Base-by-base conservation (phyloP, 2,329 filamentous ascomycete species). In the Fusarium sp. region DNA sequence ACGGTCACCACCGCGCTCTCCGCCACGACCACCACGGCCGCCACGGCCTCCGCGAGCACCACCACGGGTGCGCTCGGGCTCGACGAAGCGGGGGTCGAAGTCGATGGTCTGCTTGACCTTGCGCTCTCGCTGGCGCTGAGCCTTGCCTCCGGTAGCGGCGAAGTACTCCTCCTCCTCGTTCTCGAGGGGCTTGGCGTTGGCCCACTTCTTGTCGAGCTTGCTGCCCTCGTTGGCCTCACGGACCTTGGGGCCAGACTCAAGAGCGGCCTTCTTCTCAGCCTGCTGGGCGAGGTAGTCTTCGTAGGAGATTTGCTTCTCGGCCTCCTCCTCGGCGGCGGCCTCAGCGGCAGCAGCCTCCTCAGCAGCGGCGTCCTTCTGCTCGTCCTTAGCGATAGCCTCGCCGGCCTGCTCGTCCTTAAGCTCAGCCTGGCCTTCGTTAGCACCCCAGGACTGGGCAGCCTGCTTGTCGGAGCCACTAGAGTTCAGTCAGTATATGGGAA, bases 171-270 rank as follows among this genome's bases (percentile, higher is more conserved):
- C 89, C 76, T 93, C 87, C 21, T 89, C 84, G 81, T 91, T 91
- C 79, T 83, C 79, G 60, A 92, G 84, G 62, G 86, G 79, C 86
- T 94, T 97, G 80, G 93, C 94, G 77, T 88, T 86, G 77, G 92
- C 92, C 93, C 94, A 97, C 88, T 98, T 96, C 89, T 96, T 95
- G 86, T 94, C 90, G 77, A 85, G 80, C 86, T 93, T 93, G 85
- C 86, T 88, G 78, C 94, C 94, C 86, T 98, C 94, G 86, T 98
- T 98, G 82, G 95, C 85, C 86, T 94, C 90, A 84, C 96, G 95
- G 79, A 93, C 87, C 77, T 93, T 88, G 77, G 90, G 87, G 56
- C 72, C 75, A 75, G 84, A 82, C 75, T 88, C 88, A 71, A 95
- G 88, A 72, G 88, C 88, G 72, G 89, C 83, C 85, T 93, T 94